Base-by-base conservation (phyloP, 306 rosid species). In the Castanospermum australe region DNA sequence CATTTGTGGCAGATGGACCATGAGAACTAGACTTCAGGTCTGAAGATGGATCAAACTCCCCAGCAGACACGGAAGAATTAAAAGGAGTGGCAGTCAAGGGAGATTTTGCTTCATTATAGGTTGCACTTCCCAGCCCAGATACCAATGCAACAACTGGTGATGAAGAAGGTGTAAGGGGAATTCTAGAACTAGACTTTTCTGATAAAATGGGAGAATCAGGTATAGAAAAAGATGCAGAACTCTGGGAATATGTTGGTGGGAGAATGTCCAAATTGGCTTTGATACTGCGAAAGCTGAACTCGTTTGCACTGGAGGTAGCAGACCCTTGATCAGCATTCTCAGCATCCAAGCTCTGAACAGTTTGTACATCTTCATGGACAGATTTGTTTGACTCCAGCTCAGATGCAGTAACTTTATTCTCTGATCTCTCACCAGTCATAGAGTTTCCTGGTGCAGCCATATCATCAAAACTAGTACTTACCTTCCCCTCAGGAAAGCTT, bases 391-490 rank as follows among this genome's bases (percentile, higher is more conserved):
- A 72, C 64, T 81, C 89, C 79, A 47, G 86, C 45, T 67, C 80
- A 45, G 90, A 66, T 80, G 87, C 72, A 79, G 69, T 28, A 28
- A 64, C 67, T 48, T 77, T 80, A 63, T 68, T 71, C 62, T 84
- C 92, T 73, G 83, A 66, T 87, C 83, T 87, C 85, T 85, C 87
- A 82, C 87, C 83, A 79, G 52, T 63, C 52, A 77, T 78, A 75
- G 64, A 42, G 79, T 75, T 88, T 41, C 35, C 85, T 33, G 88
- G 84, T 2, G 79, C 81, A 51, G 79, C 76, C 75, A 60, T 92
- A 65, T 93, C 98, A 71, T 96, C 98, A 75, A 98, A 96, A 82
- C 97, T 93, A 64, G 97, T 79, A 88, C 98, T 93, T 36, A 87
- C 89, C 88, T 89, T 96, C 24, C 83, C 99, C 79, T 80, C 93